Base-by-base conservation (phyloP, 2,329 filamentous ascomycete species). In the Pezicula carpinea region DNA sequence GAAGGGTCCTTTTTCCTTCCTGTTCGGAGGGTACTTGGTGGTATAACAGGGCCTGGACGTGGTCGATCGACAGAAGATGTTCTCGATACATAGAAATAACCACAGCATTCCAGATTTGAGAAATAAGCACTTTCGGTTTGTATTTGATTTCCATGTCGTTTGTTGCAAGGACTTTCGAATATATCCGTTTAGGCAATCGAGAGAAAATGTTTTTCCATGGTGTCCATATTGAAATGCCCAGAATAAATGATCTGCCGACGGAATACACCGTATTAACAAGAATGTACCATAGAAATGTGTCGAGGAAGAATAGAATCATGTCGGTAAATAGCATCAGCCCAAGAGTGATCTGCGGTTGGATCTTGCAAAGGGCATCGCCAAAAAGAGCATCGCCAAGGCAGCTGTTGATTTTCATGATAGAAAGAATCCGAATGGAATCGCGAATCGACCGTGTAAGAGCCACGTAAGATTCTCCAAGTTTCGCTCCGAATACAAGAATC, bases 111-210 rank as follows among this genome's bases (percentile, higher is more conserved):
- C 93, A 99, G 50, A 99, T 91, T 69, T 99, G 93, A 1, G 95
- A 99, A 57, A 99, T 97, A 32, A 99, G 75, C 1, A 99, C 93
- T 75, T 99, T 99, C 0, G 93, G 93, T 72, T 99, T 99, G 75
- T 99, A 99, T 76, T 99, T 99, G 76, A 99, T 99, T 71, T 99
- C 93, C 95, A 99, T 99, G 64, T 99, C 93, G 2, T 93, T 97
- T 0, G 93, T 99, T 0, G 93, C 93, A 23, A 99, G 75, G 38
- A 99, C 81, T 77, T 99, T 99, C 23, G 93, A 99, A 71, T 99
- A 99, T 59, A 99, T 95, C 72, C 93, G 91, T 80, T 99, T 99
- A 0, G 93, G 93, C 34, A 99, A 79, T 39, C 93, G 89, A 17
- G 95, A 96, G 73, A 97, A 99, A 58, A 99, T 93, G 66, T 99